Conservation (phyloP, 192 early-diverging fungal species). For the Coemansia sp. region DNA sequence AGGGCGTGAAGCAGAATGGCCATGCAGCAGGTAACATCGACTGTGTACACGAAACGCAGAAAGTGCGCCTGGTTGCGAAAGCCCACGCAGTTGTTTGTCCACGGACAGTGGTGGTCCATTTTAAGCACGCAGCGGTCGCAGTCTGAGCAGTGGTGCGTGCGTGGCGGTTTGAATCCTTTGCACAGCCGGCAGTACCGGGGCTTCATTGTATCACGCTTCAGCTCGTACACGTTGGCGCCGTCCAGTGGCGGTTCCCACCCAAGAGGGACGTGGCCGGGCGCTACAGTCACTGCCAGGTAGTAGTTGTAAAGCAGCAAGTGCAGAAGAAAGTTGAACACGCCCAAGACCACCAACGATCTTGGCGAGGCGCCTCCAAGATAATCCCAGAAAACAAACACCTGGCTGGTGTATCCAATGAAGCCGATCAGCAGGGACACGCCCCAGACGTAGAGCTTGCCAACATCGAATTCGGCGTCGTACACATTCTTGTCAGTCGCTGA, state of each 20-base stretch:
- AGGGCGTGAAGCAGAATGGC: constrained; percentile 73
- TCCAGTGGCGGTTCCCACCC: constrained; percentile 46
- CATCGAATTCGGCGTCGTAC: constrained; percentile 50
- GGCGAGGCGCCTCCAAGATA: constrained; percentile 52
- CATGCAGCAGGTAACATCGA: constrained; percentile 73
- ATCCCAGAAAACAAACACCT: constrained; percentile 65
- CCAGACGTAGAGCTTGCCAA: constrained; percentile 55
- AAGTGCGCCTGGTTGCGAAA: constrained; percentile 76
- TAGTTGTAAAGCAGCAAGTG: constrained; percentile 87
- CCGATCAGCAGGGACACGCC: constrained; percentile 61
- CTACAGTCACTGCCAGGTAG: constrained; percentile 69
- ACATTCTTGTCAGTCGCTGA: constrained; percentile 11
- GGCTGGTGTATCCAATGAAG: constrained; percentile 63
- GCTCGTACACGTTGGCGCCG: constrained; percentile 58
- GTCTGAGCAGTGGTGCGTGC: constrained; percentile 75
- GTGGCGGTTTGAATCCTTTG: constrained; percentile 71
- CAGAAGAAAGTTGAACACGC: constrained; percentile 78
- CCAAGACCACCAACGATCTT: constrained; percentile 52
- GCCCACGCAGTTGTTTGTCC: constrained; percentile 84
- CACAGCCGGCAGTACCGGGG: constrained; percentile 72
- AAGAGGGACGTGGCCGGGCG: constrained; percentile 79
- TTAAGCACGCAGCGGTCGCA: constrained; percentile 79
- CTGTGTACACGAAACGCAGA: constrained; percentile 62
- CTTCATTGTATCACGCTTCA: constrained; percentile 65
- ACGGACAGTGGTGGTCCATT: constrained; percentile 91